Conservation (phyloP, 768 basidiomycete genomes). For the Rhodocollybia butyracea region DNA sequence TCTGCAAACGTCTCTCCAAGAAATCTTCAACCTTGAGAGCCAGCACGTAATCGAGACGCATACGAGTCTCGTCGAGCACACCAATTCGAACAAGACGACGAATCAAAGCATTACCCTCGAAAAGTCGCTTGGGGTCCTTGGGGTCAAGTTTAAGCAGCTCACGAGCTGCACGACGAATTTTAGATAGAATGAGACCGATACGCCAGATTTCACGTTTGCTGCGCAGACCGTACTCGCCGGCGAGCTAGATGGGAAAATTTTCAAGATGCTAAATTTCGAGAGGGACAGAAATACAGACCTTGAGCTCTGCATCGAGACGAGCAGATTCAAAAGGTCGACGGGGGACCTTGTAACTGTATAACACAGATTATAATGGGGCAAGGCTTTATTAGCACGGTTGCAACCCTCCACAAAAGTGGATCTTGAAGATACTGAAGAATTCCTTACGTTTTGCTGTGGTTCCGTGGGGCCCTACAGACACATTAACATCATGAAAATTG, state of each 20-base stretch:
- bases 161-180: slow-evolving; percentile 99
- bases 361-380: slow-evolving; percentile 55
- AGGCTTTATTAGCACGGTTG: slow-evolving; percentile 63
- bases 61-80: slow-evolving; percentile 97
- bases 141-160: slow-evolving; percentile 99
- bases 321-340: slow-evolving; percentile 95
- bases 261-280: background rate
- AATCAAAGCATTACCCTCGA: slow-evolving; percentile 98
- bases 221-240: slow-evolving; percentile 99
- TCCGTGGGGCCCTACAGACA: slow-evolving; percentile 75
- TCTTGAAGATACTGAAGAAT: slow-evolving; percentile 50
- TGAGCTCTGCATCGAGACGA: slow-evolving; percentile 98
- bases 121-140: slow-evolving; percentile 99
- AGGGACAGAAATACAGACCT: slow-evolving; percentile 48
- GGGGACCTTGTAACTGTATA: slow-evolving; percentile 96
- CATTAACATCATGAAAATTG: slow-evolving; percentile 28
- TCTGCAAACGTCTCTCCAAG: slow-evolving; percentile 98
- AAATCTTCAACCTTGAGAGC: slow-evolving; percentile 99
- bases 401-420: slow-evolving; percentile 70
- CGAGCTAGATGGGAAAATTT: slow-evolving; percentile 59
- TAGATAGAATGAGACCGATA: slow-evolving; percentile 95
- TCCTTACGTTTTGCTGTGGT: slow-evolving; percentile 91
- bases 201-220: slow-evolving; percentile 99
- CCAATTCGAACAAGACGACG: slow-evolving; percentile 96
- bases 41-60: slow-evolving; percentile 99